Conservation (phyloP, 2,329 filamentous ascomycete genomes). For the Pestalotiopsis sp. region DNA sequence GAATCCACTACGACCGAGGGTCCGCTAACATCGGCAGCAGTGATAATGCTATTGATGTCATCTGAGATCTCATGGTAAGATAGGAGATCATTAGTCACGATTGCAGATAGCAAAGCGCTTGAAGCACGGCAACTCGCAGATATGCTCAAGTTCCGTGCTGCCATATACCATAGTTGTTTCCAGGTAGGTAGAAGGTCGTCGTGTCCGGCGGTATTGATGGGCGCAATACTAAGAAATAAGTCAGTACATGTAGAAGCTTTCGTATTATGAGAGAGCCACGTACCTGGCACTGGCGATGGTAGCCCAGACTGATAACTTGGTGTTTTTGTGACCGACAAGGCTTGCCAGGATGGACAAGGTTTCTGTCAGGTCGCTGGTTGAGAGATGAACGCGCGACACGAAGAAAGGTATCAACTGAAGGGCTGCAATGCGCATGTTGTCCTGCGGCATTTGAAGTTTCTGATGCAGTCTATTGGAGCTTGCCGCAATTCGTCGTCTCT, state of each 20-base stretch:
- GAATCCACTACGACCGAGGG: slow-evolving; percentile 81
- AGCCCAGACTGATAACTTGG: slow-evolving; percentile 73
- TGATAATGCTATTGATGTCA: slow-evolving; percentile 72
- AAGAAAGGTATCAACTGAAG: slow-evolving; percentile 63
- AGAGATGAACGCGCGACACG: slow-evolving; percentile 46
- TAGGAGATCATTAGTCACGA: slow-evolving; percentile 69
- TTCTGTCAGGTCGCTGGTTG: slow-evolving; percentile 53
- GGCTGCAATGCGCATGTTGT: slow-evolving; percentile 49
- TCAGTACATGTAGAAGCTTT: background rate
- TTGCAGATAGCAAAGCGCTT: slow-evolving; percentile 69
- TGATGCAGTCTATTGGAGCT: slow-evolving; percentile 49
- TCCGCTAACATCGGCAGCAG: slow-evolving; percentile 79
- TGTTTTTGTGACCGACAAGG: slow-evolving; percentile 71
- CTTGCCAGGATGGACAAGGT: slow-evolving; percentile 60
- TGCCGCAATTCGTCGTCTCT: slow-evolving; percentile 49
- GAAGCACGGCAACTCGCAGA: slow-evolving; percentile 75
- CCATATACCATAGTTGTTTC: slow-evolving; percentile 76
- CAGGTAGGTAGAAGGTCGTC: slow-evolving; percentile 55
- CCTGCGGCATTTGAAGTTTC: slow-evolving; percentile 48
- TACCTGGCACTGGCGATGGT: slow-evolving; percentile 82
- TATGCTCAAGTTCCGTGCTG: slow-evolving; percentile 70
- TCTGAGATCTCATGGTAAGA: slow-evolving; percentile 68
- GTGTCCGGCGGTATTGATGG: slow-evolving; percentile 39
- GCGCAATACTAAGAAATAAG: slow-evolving; percentile 45
- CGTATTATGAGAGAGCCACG: background rate